Conservation (phyloP, 768 basidiomycete genomes). For the Melanogaster broomeanus region DNA sequence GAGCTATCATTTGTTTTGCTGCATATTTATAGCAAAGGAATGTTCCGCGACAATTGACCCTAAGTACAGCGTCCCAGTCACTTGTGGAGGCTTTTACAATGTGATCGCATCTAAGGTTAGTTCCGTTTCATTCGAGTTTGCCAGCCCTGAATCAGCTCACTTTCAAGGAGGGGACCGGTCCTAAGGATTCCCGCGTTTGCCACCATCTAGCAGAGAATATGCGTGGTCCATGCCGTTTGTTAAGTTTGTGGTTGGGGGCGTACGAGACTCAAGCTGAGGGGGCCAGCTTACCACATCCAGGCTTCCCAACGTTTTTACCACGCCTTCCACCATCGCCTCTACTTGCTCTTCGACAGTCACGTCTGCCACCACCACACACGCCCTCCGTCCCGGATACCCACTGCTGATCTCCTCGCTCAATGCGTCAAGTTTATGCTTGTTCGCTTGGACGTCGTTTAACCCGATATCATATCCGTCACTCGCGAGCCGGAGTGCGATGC, state of each 20-base stretch:
- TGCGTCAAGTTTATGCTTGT: slow-evolving; percentile 16
- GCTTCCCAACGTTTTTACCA: slow-evolving; percentile 26
- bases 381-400: slow-evolving; percentile 6
- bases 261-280: neutral
- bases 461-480: slow-evolving; percentile 37
- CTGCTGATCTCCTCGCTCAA: slow-evolving; percentile 14
- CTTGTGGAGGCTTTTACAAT: slow-evolving; percentile 28
- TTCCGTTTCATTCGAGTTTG: neutral
- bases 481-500: slow-evolving; percentile 38
- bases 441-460: slow-evolving; percentile 34
- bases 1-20: slow-evolving; percentile 45
- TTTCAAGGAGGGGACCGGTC: slow-evolving; percentile 5
- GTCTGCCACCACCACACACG: slow-evolving; percentile 19
- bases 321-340: slow-evolving; percentile 28
- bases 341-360: slow-evolving; percentile 33
- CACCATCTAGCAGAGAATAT: slow-evolving; percentile 11
- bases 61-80: slow-evolving; percentile 34
- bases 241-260: neutral
- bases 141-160: slow-evolving; percentile 1
- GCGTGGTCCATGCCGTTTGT: slow-evolving; percentile 23
- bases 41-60: slow-evolving; percentile 41
- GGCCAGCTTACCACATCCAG: slow-evolving; percentile 36
- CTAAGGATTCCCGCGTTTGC: slow-evolving; percentile 19
- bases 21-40: slow-evolving; percentile 46
- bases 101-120: too few species aligned